Evolutionary conservation across 139 green algal genomes (phyloP).

Genomic region (Haematococcus lacustris): DNA sequence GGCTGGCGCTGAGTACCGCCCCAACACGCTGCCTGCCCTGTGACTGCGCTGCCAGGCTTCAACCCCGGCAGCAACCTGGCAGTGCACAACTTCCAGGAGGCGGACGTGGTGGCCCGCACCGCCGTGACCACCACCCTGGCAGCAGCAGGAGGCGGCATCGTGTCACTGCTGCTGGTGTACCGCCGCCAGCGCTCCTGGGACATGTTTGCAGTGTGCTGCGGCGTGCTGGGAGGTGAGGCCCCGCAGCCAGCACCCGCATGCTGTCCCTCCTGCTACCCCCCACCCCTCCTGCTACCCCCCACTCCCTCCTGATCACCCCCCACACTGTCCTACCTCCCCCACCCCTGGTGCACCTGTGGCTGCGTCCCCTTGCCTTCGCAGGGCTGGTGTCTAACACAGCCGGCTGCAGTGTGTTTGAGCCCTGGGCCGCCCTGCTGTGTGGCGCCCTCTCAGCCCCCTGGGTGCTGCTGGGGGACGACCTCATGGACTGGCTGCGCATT

Average conservation of each 20-base stretch:
- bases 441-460: conserved; percentile 25
- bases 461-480: conserved; percentile 15
- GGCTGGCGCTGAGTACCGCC: too few species aligned
- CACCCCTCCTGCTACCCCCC: too few species aligned
- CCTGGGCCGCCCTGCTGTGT: conserved; percentile 54
- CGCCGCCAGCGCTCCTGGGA: conserved; percentile 19
- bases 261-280: too few species aligned
- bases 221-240: not conserved
- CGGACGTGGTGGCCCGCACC: conserved; percentile 13
- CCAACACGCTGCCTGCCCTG: too few species aligned
- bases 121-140: conserved; percentile 62
- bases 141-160: conserved; percentile 25
- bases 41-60: conserved; percentile 32
- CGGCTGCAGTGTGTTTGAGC: conserved; percentile 32
- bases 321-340: not conserved
- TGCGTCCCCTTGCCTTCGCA: not conserved
- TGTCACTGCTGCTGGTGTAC: conserved; percentile 6
- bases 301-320: too few species aligned
- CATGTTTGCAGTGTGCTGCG: conserved; percentile 11
- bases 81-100: conserved; percentile 20
- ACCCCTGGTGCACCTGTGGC: not conserved
- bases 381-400: conserved; percentile 53
- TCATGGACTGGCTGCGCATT: conserved; percentile 22
- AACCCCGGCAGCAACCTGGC: conserved; percentile 43
- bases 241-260: not conserved